These are phyloP conservation scores for Boletales sp. DNA, from an alignment of 768 basidiomycete genomes.

Conservation along the genomic window DNA sequence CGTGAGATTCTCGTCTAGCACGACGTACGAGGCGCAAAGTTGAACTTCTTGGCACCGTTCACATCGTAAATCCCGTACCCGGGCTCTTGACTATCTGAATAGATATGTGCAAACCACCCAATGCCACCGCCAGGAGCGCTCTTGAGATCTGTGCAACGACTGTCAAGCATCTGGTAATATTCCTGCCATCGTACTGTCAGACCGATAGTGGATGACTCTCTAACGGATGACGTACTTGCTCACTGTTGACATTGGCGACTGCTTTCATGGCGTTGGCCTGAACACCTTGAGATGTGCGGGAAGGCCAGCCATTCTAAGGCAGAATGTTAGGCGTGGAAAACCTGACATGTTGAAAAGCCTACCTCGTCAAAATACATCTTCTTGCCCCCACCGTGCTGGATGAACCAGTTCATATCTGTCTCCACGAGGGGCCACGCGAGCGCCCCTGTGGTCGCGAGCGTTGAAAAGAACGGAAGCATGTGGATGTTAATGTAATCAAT, in stretches of 20 bases:
- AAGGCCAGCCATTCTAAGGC: constrained; percentile 77
- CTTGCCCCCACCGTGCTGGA: constrained; percentile 58
- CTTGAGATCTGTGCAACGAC: constrained; percentile 63
- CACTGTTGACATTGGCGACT: constrained; percentile 58
- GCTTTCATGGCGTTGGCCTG: constrained; percentile 63
- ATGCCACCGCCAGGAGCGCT: constrained; percentile 55
- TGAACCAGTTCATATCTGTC: constrained; percentile 64
- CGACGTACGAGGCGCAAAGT: constrained; percentile 58
- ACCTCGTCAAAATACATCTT: constrained; percentile 77
- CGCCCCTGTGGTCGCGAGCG: constrained; percentile 37
- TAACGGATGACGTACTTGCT: constrained; percentile 41
- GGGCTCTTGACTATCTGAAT: constrained; percentile 59
- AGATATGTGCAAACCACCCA: constrained; percentile 83
- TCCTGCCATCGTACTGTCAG: constrained; percentile 22
- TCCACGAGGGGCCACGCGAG: constrained; percentile 61
- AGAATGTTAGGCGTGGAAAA: neutral
- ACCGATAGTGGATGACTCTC: neutral
- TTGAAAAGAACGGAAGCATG: constrained; percentile 66
- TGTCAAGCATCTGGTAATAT: constrained; percentile 63
- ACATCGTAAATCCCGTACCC: constrained; percentile 67
- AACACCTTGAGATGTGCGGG: constrained; percentile 54
- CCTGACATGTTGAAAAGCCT: constrained; percentile 3
- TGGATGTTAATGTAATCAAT: constrained; percentile 66
- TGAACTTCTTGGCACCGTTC: constrained; percentile 53
- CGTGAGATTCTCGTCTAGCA: constrained; percentile 39